Percentiles rank a stretch among this genome's conserved stretches.
phyloP scores from a whole-genome alignment of 23 red algal species.

The Gracilariopsis chorda region DNA sequence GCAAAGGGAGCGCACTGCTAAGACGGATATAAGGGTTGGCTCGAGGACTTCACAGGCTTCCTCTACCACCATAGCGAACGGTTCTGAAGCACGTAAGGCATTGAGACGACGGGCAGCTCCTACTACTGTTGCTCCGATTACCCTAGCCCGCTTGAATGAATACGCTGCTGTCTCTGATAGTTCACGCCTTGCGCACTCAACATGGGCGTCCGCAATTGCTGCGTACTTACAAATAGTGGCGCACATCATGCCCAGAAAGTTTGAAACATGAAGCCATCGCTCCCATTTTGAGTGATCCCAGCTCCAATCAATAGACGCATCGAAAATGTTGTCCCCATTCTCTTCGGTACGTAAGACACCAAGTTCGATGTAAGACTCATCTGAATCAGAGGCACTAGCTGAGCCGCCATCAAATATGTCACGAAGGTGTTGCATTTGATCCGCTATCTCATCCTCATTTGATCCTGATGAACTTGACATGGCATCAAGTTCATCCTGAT shows the following conservation, averaged over 20 bases:
- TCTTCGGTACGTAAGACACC: background rate
- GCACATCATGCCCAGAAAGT: background rate
- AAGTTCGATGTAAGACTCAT: background rate
- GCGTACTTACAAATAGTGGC: background rate
- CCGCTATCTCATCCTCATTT: constrained; percentile 11
- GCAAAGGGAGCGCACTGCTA: constrained; percentile 31
- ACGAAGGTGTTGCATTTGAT: constrained; percentile 27
- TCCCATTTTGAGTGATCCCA: background rate
- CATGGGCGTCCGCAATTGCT: background rate
- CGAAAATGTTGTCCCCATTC: background rate
- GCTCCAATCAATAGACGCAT: background rate
- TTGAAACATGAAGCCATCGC: background rate
- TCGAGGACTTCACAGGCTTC: constrained; percentile 65
- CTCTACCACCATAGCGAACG: constrained; percentile 61
- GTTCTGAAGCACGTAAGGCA: constrained; percentile 35
- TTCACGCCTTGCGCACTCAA: constrained; percentile 23
- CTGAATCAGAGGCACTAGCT: background rate
- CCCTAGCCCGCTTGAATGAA: constrained; percentile 17
- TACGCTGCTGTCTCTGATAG: constrained; percentile 18
- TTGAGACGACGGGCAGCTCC: constrained; percentile 45
- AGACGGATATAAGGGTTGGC: constrained; percentile 39
- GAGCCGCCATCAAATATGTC: constrained; percentile 18
- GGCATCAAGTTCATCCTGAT: background rate
- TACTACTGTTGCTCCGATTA: constrained; percentile 44
- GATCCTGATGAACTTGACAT: background rate